phyloP scores from a whole-genome alignment of 768 basidiomycete species.

The Mycena latifolia region DNA sequence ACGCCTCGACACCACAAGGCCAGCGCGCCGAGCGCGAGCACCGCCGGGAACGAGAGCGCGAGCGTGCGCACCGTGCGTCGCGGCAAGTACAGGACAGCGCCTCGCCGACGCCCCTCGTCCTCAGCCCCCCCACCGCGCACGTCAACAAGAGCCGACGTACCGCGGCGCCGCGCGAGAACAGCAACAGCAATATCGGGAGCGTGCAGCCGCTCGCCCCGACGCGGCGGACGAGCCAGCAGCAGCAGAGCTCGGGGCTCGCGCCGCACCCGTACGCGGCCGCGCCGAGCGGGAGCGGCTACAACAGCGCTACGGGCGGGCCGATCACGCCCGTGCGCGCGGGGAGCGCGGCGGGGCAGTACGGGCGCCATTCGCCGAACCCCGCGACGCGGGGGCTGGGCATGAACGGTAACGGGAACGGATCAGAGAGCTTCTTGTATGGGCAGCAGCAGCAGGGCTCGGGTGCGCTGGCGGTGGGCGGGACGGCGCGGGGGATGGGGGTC shows the following conservation, averaged over 20 bases:
- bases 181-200: conserved; percentile 72
- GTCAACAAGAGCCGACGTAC: conserved; percentile 69
- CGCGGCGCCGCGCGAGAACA: conserved; percentile 63
- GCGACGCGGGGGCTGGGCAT: conserved; percentile 46
- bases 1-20: conserved; percentile 66
- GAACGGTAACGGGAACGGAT: conserved; percentile 61
- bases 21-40: conserved; percentile 63
- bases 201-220: conserved; percentile 77
- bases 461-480: conserved; percentile 46
- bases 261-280: conserved; percentile 83
- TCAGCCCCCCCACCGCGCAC: conserved; percentile 75
- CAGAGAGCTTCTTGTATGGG: conserved; percentile 79
- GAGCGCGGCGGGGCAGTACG: conserved; percentile 51
- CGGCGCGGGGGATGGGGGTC: conserved; percentile 66
- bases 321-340: conserved; percentile 32
- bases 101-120: conserved; percentile 71
- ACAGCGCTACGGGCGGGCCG: conserved; percentile 47
- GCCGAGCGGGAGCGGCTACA: conserved; percentile 67
- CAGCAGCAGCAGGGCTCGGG: conserved; percentile 63
- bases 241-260: conserved; percentile 59
- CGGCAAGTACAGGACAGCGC: conserved; percentile 68
- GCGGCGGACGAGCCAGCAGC: conserved; percentile 77
- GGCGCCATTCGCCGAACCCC: conserved; percentile 65
- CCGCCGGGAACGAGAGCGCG: conserved; percentile 68
- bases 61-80: conserved; percentile 60